Percentiles rank a stretch among this genome's conserved stretches.
These are phyloP conservation scores for Rickenella mellea DNA, from an alignment of 768 basidiomycete genomes.

Conservation along the genomic window DNA sequence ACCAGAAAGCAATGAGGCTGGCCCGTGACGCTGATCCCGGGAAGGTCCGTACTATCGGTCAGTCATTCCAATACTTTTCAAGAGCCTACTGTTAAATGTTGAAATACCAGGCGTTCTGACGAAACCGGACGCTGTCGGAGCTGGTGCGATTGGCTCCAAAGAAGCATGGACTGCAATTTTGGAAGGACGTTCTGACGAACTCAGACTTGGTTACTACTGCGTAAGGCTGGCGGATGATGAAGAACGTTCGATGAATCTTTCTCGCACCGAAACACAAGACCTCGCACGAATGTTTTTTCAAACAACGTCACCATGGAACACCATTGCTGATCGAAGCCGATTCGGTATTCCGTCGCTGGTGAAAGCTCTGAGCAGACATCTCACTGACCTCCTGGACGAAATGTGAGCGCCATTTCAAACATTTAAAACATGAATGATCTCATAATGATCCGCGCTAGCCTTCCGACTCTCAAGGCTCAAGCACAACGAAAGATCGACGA, in stretches of 20 bases:
- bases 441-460: slow-evolving; percentile 21
- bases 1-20: slow-evolving; percentile 46
- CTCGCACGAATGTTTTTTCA: slow-evolving; percentile 37
- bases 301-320: slow-evolving; percentile 41
- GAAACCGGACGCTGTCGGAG: slow-evolving; percentile 49
- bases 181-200: slow-evolving; percentile 25
- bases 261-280: slow-evolving; percentile 16
- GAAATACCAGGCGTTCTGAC: slow-evolving; percentile 48
- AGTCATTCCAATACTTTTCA: not conserved
- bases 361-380: slow-evolving; percentile 36
- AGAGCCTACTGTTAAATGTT: not conserved
- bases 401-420: slow-evolving; percentile 29
- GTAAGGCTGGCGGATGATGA: slow-evolving; percentile 56
- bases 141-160: slow-evolving; percentile 31
- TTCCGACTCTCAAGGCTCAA: slow-evolving; percentile 34
- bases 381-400: slow-evolving; percentile 41
- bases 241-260: slow-evolving; percentile 31
- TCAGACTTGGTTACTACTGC: slow-evolving; percentile 56
- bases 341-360: slow-evolving; percentile 53
- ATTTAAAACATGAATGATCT: not conserved
- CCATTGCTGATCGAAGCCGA: slow-evolving; percentile 31
- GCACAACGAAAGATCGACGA: slow-evolving; percentile 29
- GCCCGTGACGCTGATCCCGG: slow-evolving; percentile 43
- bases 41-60: slow-evolving; percentile 57
- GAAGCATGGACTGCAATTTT: slow-evolving; percentile 42